phyloP scores from a whole-genome alignment of 83 land plant species.

The Diphasiastrum complanatum region DNA sequence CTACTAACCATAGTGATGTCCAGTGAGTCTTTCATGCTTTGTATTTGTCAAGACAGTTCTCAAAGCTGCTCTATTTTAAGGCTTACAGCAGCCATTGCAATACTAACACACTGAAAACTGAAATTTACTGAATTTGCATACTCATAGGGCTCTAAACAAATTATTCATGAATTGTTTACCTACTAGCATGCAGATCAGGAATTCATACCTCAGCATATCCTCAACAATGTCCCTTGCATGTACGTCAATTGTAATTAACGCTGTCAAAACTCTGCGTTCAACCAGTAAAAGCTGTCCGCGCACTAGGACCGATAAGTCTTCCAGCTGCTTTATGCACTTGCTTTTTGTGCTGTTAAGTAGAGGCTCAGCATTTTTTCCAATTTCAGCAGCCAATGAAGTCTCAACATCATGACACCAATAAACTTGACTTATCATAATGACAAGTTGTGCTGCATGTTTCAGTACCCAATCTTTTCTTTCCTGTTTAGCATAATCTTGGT shows the following conservation, averaged over 20 bases:
- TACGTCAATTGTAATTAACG: constrained; percentile 34
- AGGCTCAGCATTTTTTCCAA: constrained; percentile 6
- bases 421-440: constrained; percentile 29
- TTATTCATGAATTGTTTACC: too few species aligned
- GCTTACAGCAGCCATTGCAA: too few species aligned
- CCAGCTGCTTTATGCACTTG: constrained; percentile 22
- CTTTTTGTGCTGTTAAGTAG: constrained; percentile 1
- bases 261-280: constrained; percentile 21
- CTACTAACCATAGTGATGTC: too few species aligned
- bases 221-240: constrained; percentile 38
- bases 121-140: too few species aligned
- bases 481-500: constrained; percentile 26
- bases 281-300: constrained; percentile 24
- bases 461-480: constrained; percentile 26
- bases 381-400: constrained; percentile 7
- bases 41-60: too few species aligned
- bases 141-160: too few species aligned
- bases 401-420: constrained; percentile 33
- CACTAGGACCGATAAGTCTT: constrained; percentile 28
- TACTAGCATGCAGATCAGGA: too few species aligned
- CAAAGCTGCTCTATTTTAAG: too few species aligned
- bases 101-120: too few species aligned
- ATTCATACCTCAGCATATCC: constrained; percentile 19
- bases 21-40: too few species aligned
- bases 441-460: constrained; percentile 32